Evolutionary conservation across 2,329 filamentous ascomycete genomes (phyloP).

Genomic region (Epichloe gansuensis): DNA sequence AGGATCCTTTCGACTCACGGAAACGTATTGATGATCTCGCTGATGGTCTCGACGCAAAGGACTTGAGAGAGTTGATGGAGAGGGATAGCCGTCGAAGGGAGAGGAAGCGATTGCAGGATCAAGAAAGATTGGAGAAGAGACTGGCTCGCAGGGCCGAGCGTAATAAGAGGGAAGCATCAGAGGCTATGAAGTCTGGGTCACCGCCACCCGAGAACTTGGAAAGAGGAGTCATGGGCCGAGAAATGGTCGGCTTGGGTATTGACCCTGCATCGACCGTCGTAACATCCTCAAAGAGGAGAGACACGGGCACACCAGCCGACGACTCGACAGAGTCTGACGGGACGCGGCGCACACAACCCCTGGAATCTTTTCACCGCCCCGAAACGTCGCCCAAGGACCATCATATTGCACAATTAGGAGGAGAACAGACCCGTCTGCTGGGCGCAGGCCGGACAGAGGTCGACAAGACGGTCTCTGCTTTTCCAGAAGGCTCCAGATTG

Average conservation of each 20-base stretch:
- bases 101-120: conserved; percentile 55
- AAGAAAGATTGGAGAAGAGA: conserved; percentile 51
- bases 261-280: conserved; percentile 41
- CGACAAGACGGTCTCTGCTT: conserved; percentile 12
- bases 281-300: conserved; percentile 40
- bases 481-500: conserved; percentile 15
- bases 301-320: conserved; percentile 11
- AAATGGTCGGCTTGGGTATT: conserved; percentile 41
- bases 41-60: conserved; percentile 72
- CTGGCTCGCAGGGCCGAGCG: conserved; percentile 56
- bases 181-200: conserved; percentile 37
- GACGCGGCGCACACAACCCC: conserved; percentile 10
- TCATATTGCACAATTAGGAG: background rate
- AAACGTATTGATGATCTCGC: conserved; percentile 60
- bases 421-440: background rate
- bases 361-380: conserved; percentile 19
- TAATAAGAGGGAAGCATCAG: conserved; percentile 44
- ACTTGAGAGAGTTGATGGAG: conserved; percentile 79
- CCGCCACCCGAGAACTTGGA: conserved; percentile 44
- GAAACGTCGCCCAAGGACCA: conserved; percentile 13
- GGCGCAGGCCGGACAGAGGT: background rate
- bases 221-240: conserved; percentile 46
- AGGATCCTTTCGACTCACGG: conserved; percentile 47
- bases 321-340: conserved; percentile 13
- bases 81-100: conserved; percentile 71